These are phyloP conservation scores for Perkinsus marinus DNA, from an alignment of 169 alveolate genomes.

Conservation along the genomic window DNA sequence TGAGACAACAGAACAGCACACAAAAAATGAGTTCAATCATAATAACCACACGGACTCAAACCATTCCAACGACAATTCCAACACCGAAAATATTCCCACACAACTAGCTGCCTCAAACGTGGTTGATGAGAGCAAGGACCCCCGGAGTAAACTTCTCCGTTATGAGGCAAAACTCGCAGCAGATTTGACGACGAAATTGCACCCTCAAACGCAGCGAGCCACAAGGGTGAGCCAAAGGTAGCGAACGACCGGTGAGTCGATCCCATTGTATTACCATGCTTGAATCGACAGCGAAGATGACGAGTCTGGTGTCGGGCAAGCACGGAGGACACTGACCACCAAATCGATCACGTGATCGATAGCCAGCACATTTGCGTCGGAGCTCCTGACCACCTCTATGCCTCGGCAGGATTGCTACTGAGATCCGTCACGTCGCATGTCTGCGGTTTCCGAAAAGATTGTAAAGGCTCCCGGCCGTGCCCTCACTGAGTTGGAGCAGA, in stretches of 20 bases:
- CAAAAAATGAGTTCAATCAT: not conserved
- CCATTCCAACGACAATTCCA: not conserved
- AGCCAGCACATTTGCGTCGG: not conserved
- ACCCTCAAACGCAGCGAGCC: not conserved
- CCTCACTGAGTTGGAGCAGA: not conserved
- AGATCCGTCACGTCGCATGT: not conserved
- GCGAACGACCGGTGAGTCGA: not conserved
- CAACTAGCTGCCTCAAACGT: too few species aligned
- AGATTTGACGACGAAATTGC: too few species aligned
- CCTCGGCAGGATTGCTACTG: not conserved
- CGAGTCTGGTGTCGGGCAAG: not conserved
- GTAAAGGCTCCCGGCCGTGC: not conserved
- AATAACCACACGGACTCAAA: not conserved
- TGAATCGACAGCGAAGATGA: not conserved
- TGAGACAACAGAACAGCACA: not conserved
- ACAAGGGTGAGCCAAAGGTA: not conserved
- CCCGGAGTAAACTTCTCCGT: too few species aligned
- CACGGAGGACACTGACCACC: not conserved
- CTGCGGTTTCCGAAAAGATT: not conserved
- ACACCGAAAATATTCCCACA: too few species aligned
- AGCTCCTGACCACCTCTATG: not conserved
- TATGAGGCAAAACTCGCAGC: too few species aligned
- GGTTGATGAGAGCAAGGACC: too few species aligned
- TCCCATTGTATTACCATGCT: not conserved
- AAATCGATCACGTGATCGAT: not conserved